These are phyloP conservation scores for Magnaporthales sp. DNA, from an alignment of 2,329 filamentous ascomycete genomes.

Conservation along the genomic window DNA sequence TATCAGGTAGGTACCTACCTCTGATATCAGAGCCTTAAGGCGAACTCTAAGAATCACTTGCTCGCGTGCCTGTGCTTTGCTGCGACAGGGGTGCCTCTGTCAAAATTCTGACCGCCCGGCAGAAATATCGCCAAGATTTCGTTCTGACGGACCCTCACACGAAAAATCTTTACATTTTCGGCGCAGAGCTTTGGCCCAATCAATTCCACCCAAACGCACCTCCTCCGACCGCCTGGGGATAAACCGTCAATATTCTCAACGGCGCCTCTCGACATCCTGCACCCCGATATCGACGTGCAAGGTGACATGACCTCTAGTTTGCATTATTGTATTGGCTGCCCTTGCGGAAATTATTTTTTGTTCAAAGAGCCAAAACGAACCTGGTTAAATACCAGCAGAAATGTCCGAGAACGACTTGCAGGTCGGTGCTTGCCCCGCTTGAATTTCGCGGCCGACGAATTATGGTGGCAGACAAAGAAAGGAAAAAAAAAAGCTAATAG, in stretches of 20 bases:
- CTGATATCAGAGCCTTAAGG: too few relatives aligned
- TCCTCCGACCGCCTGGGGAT: neutral
- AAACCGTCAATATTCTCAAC: neutral
- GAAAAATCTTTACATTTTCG: constrained; percentile 10
- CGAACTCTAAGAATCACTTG: too few relatives aligned
- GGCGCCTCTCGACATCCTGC: neutral
- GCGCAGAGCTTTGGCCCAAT: constrained; percentile 12
- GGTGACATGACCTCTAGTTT: neutral
- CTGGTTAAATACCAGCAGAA: neutral
- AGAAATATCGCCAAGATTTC: constrained; percentile 14
- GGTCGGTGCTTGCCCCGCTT: constrained; percentile 9
- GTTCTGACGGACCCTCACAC: constrained; percentile 10
- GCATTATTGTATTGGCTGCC: neutral
- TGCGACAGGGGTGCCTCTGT: neutral
- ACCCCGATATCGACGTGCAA: neutral
- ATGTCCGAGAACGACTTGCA: constrained; percentile 15
- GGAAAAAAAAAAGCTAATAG: neutral
- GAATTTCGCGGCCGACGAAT: neutral
- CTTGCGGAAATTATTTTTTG: neutral
- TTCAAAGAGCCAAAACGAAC: neutral
- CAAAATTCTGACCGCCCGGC: constrained; percentile 9
- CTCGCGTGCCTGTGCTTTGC: neutral
- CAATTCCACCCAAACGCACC: constrained; percentile 8
- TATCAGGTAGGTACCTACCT: too few relatives aligned
- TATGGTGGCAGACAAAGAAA: neutral